A percentile compares a stretch with the other conserved stretches of the same genome.
phyloP scores from a whole-genome alignment of 202 grass and related monocot genomes.

The Tripidium arundinaceum region DNA sequence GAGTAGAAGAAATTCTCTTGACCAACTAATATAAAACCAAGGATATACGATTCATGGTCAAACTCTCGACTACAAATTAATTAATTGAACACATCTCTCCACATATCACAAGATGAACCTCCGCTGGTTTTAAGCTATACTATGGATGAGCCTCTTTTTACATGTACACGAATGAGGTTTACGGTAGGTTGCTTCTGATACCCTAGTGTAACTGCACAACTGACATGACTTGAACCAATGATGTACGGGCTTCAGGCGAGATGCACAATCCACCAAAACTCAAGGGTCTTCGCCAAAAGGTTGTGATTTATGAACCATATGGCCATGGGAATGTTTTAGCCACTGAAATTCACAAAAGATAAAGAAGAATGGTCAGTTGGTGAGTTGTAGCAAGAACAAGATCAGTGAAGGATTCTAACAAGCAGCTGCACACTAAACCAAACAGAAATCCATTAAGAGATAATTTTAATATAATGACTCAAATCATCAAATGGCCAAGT shows the following conservation, averaged over 20 bases:
- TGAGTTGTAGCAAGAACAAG: neutral
- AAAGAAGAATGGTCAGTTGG: slow-evolving; percentile 14
- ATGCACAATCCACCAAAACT: neutral
- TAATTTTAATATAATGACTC: neutral
- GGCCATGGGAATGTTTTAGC: slow-evolving; percentile 43
- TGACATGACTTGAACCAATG: neutral
- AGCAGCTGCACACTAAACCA: neutral
- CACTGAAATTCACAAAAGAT: slow-evolving; percentile 41
- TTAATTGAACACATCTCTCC: neutral
- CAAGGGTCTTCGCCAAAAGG: neutral
- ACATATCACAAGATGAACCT: neutral
- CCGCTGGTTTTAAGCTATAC: slow-evolving; percentile 24
- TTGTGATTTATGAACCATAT: slow-evolving; percentile 24
- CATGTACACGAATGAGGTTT: neutral
- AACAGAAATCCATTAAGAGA: neutral
- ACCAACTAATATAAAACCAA: neutral
- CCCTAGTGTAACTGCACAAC: neutral
- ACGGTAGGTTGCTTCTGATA: neutral
- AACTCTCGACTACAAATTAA: slow-evolving; percentile 1
- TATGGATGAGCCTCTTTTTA: neutral
- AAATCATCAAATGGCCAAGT: neutral
- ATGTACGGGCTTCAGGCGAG: too few species aligned
- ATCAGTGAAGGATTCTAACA: too few species aligned
- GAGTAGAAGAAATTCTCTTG: too few species aligned
- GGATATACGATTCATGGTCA: neutral